phyloP scores from a whole-genome alignment of 108 stramenopile species.

The Fistulifera pelliculosa region DNA sequence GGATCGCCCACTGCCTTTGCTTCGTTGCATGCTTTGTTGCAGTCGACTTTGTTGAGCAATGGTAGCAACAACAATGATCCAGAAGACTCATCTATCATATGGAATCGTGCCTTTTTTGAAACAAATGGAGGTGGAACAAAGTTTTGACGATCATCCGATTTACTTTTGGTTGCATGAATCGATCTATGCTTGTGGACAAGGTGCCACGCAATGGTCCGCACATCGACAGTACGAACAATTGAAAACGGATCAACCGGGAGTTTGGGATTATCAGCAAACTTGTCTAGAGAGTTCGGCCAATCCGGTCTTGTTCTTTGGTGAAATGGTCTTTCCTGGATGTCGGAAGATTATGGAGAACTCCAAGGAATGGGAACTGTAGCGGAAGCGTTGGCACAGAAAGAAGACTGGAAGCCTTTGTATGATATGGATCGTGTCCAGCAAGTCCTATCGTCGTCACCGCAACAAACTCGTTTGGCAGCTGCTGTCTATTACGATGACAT shows the following conservation, averaged over 20 bases:
- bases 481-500: constrained; percentile 88
- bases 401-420: constrained; percentile 77
- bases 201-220: constrained; percentile 74
- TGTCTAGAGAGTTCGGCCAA: constrained; percentile 15
- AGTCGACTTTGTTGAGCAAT: constrained; percentile 25
- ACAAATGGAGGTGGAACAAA: constrained; percentile 62
- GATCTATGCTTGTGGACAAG: constrained; percentile 72
- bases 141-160: constrained; percentile 88
- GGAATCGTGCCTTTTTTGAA: constrained; percentile 50
- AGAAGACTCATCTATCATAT: too few species aligned
- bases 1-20: constrained; percentile 76
- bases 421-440: constrained; percentile 47
- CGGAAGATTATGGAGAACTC: constrained; percentile 77
- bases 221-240: constrained; percentile 18
- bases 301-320: constrained; percentile 74
- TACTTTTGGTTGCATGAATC: constrained; percentile 90
- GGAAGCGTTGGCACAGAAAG: constrained; percentile 54
- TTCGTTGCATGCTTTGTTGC: constrained; percentile 63
- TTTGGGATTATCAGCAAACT: constrained; percentile 57
- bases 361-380: constrained; percentile 55
- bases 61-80: too few species aligned
- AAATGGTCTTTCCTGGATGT: constrained; percentile 96
- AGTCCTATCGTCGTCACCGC: constrained; percentile 23
- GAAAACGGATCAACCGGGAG: constrained; percentile 1
- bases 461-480: constrained; percentile 49